Evolutionary conservation across 148 eudicot genomes (phyloP).

Genomic region (Camellia lanceoleosa): DNA sequence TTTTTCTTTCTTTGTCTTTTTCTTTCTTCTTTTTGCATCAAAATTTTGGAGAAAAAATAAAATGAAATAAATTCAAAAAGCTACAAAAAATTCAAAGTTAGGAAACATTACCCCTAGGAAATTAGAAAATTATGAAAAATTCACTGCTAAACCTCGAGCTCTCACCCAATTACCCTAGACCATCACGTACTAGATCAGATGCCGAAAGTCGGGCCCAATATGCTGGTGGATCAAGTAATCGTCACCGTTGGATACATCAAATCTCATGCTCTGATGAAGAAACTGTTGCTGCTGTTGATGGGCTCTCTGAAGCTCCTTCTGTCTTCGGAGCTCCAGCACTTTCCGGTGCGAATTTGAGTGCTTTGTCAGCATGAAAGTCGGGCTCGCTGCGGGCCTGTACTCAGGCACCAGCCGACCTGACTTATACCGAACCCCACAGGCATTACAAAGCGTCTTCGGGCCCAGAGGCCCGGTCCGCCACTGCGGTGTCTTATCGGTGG

Average conservation of each 20-base stretch:
- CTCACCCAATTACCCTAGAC: not conserved
- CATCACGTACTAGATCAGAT: constrained; percentile 39
- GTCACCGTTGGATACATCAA: constrained; percentile 47
- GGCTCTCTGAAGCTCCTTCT: constrained; percentile 56
- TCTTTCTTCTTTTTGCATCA: not conserved
- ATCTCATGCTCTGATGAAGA: constrained; percentile 43
- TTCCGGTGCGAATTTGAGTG: constrained; percentile 91
- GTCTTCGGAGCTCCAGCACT: constrained; percentile 75
- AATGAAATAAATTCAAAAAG: not conserved
- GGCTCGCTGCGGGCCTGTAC: constrained; percentile 90
- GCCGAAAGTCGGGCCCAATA: constrained; percentile 59
- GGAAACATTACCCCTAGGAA: constrained; percentile 9
- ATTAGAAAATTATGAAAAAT: constrained; percentile 6
- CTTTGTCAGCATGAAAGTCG: constrained; percentile 62
- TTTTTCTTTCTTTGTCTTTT: too few species aligned
- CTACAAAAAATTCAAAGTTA: constrained; percentile 33
- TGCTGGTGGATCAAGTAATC: constrained; percentile 86
- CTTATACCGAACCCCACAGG: constrained; percentile 85
- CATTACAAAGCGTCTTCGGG: constrained; percentile 87
- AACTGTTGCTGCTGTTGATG: constrained; percentile 43
- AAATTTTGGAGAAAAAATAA: not conserved
- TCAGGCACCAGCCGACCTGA: constrained; percentile 89
- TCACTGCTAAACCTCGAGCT: not conserved
- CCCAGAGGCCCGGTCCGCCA: constrained; percentile 96
- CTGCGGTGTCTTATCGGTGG: constrained; percentile 87